Evolutionary conservation across 2,329 filamentous ascomycete genomes (phyloP), one percentile per base, ranked within the genome.

Genomic region (Monosporascus cannonballus): DNA sequence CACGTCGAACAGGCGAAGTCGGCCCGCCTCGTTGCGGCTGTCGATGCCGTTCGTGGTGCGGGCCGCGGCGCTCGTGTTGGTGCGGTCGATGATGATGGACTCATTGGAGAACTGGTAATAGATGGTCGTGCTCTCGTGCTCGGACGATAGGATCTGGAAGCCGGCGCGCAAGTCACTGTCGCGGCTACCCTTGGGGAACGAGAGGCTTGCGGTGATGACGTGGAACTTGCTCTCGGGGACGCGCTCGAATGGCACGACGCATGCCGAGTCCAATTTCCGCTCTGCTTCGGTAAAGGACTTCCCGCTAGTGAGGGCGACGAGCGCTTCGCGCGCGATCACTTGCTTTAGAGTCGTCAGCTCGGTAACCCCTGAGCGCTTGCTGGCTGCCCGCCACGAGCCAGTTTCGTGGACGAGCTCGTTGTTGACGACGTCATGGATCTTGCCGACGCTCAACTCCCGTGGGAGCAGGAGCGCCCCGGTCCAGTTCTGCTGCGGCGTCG

Each of bases 71-170:
- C 71, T 73, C 3, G 71, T 67, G 38, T 71, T 71, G 34, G 63
- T 67, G 4, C 72, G 69, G 49, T 75, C 72, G 20, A 75, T 61
- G 36, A 73, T 62, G 42, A 75, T 54, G 20, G 67, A 69, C 57
- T 75, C 73, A 56, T 74, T 73, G 3, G 68, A 70, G 58, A 75
- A 73, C 48, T 75, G 71, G 57, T 75, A 75, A 59, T 73, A 74
- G 39, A 75, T 69, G 11, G 63, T 67, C 4, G 73, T 75, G 11
- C 64, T 66, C 57, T 75, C 73, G 24, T 69, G 57, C 3, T 69
- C 59, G 5, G 71, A 73, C 2, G 69, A 66, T 3, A 75, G 58
- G 42, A 75, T 72, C 47, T 69, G 66, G 54, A 75, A 70, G 15
- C 73, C 73, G 18, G 69, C 71, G 54, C 68, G 69, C 4, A 73